phyloP scores from a whole-genome alignment of 2,329 filamentous ascomycete species.

The Truncatella angustata region DNA sequence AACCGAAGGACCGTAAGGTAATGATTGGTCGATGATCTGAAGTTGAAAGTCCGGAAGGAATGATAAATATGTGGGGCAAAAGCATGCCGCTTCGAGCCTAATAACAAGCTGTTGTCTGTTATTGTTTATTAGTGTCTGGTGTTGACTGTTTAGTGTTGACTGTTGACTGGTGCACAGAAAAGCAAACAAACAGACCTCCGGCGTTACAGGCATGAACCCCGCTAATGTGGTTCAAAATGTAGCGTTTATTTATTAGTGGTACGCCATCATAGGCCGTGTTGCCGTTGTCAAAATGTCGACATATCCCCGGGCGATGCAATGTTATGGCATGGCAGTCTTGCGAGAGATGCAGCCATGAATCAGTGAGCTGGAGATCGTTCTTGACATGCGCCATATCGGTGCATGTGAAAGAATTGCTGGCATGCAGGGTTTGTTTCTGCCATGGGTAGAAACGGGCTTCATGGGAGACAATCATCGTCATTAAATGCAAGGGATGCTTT shows the following conservation, averaged over 20 bases:
- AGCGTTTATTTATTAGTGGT: no score
- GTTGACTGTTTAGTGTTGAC: not conserved
- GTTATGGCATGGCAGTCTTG: no score
- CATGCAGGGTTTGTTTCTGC: no score
- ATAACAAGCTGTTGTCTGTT: not conserved
- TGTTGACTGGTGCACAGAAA: not conserved
- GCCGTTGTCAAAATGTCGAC: no score
- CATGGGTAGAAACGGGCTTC: not conserved
- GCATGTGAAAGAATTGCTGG: no score
- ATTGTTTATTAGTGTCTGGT: not conserved
- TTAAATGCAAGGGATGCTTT: slow-evolving; percentile 3
- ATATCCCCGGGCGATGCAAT: no score
- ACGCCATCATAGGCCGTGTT: no score
- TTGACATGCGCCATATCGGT: no score
- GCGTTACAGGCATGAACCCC: slow-evolving; percentile 3
- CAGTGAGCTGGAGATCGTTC: no score
- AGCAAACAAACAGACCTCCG: not conserved
- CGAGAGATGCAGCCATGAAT: no score
- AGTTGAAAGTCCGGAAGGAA: not conserved
- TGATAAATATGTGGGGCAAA: not conserved
- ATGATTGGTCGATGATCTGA: slow-evolving; percentile 7
- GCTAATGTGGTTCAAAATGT: no score
- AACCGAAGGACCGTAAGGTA: not conserved
- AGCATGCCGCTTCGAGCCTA: not conserved
- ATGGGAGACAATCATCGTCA: slow-evolving; percentile 1